phyloP scores from a whole-genome alignment of 768 basidiomycete genomes.

The Psilocybe azurescens region DNA sequence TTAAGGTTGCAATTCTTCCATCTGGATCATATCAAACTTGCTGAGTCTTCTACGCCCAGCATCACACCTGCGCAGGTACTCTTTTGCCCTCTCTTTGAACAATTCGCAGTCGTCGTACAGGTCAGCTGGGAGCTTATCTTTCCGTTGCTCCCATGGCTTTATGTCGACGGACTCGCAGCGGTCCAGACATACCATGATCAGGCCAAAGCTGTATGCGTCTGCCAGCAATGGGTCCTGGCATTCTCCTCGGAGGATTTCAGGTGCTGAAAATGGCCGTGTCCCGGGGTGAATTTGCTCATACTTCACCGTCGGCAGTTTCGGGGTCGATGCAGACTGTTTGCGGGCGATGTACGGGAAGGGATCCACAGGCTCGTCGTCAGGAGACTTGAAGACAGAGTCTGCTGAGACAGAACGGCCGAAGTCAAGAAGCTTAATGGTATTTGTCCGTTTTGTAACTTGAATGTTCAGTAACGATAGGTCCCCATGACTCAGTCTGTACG shows the following conservation, averaged over 20 bases:
- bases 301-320: conserved; percentile 38
- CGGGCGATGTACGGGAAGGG: conserved; percentile 56
- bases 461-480: conserved; percentile 85
- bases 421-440: conserved; percentile 84
- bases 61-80: conserved; percentile 65
- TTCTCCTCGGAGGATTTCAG: conserved; percentile 81
- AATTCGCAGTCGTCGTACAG: conserved; percentile 68
- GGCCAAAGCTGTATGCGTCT: conserved; percentile 87
- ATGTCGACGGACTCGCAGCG: conserved; percentile 76
- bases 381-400: conserved; percentile 67
- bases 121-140: conserved; percentile 70
- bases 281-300: conserved; percentile 85
- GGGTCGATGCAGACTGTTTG: conserved; percentile 27
- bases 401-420: conserved; percentile 85
- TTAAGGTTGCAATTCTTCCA: conserved; percentile 16
- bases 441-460: conserved; percentile 67
- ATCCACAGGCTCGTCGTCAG: conserved; percentile 70
- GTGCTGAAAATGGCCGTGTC: conserved; percentile 83
- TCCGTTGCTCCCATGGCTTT: conserved; percentile 82
- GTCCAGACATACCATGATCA: conserved; percentile 82
- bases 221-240: conserved; percentile 79
- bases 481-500: conserved; percentile 79
- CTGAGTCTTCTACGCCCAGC: conserved; percentile 59
- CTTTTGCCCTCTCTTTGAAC: conserved; percentile 62
- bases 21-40: conserved; percentile 59